phyloP scores from a whole-genome alignment of 2,329 filamentous ascomycete genomes.

The Sporothrix humicola region DNA sequence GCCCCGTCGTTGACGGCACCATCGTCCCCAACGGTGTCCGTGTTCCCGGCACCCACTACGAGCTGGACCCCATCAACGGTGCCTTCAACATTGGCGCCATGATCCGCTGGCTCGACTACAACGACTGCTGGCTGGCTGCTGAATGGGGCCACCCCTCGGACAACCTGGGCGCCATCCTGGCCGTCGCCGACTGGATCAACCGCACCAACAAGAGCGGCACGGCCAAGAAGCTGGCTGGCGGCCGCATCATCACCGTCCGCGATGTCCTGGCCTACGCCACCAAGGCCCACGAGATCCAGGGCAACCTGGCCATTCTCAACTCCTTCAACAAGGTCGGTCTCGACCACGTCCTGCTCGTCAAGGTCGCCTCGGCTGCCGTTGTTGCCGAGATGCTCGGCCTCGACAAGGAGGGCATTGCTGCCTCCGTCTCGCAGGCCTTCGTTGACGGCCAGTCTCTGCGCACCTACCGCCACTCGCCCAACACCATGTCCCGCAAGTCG shows the following conservation, averaged over 20 bases:
- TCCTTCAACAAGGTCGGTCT: slow-evolving; percentile 98
- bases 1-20: slow-evolving; percentile 88
- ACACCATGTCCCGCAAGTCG: slow-evolving; percentile 99
- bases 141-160: slow-evolving; percentile 99
- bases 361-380: slow-evolving; percentile 93
- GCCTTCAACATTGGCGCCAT: slow-evolving; percentile 99
- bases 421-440: slow-evolving; percentile 96
- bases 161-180: slow-evolving; percentile 95
- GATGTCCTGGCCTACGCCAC: slow-evolving; percentile 98
- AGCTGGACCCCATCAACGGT: slow-evolving; percentile 92
- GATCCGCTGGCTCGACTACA: slow-evolving; percentile 99
- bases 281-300: slow-evolving; percentile 99
- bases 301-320: slow-evolving; percentile 94
- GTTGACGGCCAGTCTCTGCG: slow-evolving; percentile 94
- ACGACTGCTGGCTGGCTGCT: slow-evolving; percentile 92
- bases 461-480: slow-evolving; percentile 95
- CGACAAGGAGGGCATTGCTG: slow-evolving; percentile 86
- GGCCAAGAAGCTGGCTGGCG: slow-evolving; percentile 66
- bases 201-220: slow-evolving; percentile 71
- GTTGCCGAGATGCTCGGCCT: slow-evolving; percentile 95
- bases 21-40: slow-evolving; percentile 88
- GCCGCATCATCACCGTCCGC: slow-evolving; percentile 84
- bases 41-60: slow-evolving; percentile 89
- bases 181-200: slow-evolving; percentile 96
- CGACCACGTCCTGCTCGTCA: slow-evolving; percentile 97